Base-by-base conservation (phyloP, 768 basidiomycete genomes). In the Rhodotorula diobovata region DNA sequence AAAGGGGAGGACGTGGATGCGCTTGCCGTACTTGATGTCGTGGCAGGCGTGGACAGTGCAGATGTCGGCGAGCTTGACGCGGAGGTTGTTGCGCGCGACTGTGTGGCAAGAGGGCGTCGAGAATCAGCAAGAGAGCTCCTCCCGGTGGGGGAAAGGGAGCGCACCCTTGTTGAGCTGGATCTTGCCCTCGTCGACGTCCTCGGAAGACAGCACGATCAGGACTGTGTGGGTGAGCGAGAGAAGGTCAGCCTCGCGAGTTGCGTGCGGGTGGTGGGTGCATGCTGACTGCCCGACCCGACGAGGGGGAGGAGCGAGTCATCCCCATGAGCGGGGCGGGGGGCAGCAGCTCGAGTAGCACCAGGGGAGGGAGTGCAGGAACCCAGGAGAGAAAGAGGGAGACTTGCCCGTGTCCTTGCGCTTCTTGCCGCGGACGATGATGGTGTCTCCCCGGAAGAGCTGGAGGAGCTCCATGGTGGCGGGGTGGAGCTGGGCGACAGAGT, bases 21-120 rank as follows among this genome's bases (percentile, higher is more conserved):
- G 89, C 81, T 99, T 98, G 75, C 96, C 96, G 81, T 99, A 99
- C 82, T 97, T 96, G 85, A 98, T 97, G 79, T 98, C 95, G 70
- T 89, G 86, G 80, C 94, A 97, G 78, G 91, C 87, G 81, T 98
- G 94, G 1, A 99, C 93, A 72, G 90, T 91, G 80, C 93, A 93
- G 66, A 98, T 85, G 81, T 99, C 96, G 54, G 91, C 95, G 54
- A 98, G 88, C 84, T 97, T 98, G 77, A 98, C 92, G 66, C 95
- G 91, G 58, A 98, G 83, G 83, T 99, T 98, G 84, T 97, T 95
- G 68, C 96, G 91, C n/a, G 96, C 96, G 46, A 99, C 96, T 85
- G 75, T 0, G 41, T 34, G 28, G 10, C 35, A 58, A 39, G 63
- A 37, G 54, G 32, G 30, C 64, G 25, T 55, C 25, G 48, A 15